Base-by-base conservation (phyloP, 768 basidiomycete genomes). In the Suillus subaureus region DNA sequence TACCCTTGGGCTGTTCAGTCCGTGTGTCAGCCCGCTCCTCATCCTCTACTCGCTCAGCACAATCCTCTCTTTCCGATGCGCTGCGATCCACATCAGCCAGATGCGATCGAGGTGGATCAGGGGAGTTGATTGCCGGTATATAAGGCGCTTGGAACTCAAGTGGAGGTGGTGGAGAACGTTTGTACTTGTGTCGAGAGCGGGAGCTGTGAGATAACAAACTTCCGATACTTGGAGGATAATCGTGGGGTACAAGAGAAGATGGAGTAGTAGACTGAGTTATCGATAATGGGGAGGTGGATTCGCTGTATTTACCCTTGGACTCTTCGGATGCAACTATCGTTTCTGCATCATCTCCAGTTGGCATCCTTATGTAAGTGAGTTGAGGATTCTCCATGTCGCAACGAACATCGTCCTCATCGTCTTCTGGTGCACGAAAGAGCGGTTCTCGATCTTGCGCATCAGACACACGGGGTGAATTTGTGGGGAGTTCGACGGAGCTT, bases 141-240 rank as follows among this genome's bases (percentile, higher is more conserved):
- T 75, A 64, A 6, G 70, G 31, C 47, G 70, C 67, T n/a, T 71
- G 72, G n/a, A 80, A 73, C 62, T 77, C 74, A n/a, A 84, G 72
- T 7, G 83, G 77, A 16, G 82, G 74, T 39, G 83, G 82, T 11
- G 81, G 77, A 4, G 77, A 73, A 16, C 79, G 70, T 47, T 23
- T 77, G 64, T 69, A 65, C 62, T 66, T 75, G 60, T 78, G 69
- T 33, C 77, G 70, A 33, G 75, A 47, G 66, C 72, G 66, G 9
- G 77, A 66, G 18, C 55, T 56, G n/a, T 66, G 67, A 26, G 69
- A 64, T 8, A 73, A 64, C 47, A 81, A 70, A 68, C 83, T 82
- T 66, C 77, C 80, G 21, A 79, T 74, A 28, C 82, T 85, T 16
- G 90, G 90, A 37, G 90, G 90, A 72, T 91, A 91, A 51, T 77